A percentile compares a stretch with the other conserved stretches of the same genome.
These are phyloP conservation scores for Abelmoschus esculentus DNA, from an alignment of 345 rosid species.

Conservation along the genomic window DNA sequence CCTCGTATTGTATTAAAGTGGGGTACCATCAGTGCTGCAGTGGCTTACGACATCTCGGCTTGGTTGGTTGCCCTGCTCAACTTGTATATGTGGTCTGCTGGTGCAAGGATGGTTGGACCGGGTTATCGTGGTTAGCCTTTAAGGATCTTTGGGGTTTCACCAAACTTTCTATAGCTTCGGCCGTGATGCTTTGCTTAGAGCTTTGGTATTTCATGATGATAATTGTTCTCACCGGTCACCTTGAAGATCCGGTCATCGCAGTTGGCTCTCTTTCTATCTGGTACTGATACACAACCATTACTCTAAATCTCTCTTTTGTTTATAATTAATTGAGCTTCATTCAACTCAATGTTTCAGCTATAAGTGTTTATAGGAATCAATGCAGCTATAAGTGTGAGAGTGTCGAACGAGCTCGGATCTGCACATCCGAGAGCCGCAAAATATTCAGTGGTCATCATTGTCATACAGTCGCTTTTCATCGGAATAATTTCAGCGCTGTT, in stretches of 20 bases:
- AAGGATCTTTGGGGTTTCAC: conserved; percentile 66
- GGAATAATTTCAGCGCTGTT: conserved; percentile 36
- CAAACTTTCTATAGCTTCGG: conserved; percentile 68
- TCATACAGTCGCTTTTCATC: too few relatives aligned
- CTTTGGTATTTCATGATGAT: conserved; percentile 96
- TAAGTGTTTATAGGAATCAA: too few relatives aligned
- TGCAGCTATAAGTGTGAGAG: too few relatives aligned
- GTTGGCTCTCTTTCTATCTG: conserved; percentile 93
- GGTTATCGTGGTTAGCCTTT: conserved; percentile 79
- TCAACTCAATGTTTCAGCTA: too few relatives aligned
- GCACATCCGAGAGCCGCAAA: too few relatives aligned
- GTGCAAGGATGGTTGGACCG: conserved; percentile 85
- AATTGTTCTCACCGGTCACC: conserved; percentile 48
- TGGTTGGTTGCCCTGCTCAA: conserved; percentile 72
- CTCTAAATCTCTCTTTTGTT: background rate
- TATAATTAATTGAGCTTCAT: too few relatives aligned
- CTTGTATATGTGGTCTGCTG: conserved; percentile 70
- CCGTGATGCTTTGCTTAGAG: conserved; percentile 88
- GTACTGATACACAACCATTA: conserved; percentile 19
- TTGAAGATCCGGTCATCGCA: conserved; percentile 47
- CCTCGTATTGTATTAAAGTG: conserved; percentile 58
- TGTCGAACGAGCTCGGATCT: too few relatives aligned
- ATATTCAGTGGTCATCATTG: too few relatives aligned
- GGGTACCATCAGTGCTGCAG: conserved; percentile 77
- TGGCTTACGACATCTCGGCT: conserved; percentile 59